A percentile compares a stretch with the other conserved stretches of the same genome.
Evolutionary conservation across 805 yeast species (phyloP).

Genomic region (Hanseniaspora thailandica): DNA sequence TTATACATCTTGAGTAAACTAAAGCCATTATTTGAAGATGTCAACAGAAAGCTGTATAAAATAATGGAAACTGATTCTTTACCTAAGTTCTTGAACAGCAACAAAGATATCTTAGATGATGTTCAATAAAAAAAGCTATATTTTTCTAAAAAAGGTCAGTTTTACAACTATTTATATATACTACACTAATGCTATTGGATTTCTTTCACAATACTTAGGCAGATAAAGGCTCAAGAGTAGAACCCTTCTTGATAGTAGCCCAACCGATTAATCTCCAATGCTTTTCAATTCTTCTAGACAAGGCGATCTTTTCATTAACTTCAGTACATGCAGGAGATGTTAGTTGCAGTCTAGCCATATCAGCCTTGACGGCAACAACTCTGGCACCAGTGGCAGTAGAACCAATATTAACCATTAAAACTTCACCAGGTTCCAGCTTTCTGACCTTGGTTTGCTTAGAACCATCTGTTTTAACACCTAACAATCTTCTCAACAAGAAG

Average conservation of each 20-base stretch:
- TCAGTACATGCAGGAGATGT: slow-evolving; percentile 99
- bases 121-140: slow-evolving; percentile 23
- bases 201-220: no score
- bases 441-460: slow-evolving; percentile 94
- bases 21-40: slow-evolving; percentile 37
- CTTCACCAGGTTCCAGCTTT: slow-evolving; percentile 87
- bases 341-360: slow-evolving; percentile 94
- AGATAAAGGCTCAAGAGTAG: slow-evolving; percentile 64
- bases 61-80: slow-evolving; percentile 65
- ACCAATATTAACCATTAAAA: slow-evolving; percentile 97
- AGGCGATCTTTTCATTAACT: slow-evolving; percentile 93
- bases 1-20: slow-evolving; percentile 31
- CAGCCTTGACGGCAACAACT: slow-evolving; percentile 94
- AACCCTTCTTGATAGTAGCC: slow-evolving; percentile 96
- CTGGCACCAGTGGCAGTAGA: slow-evolving; percentile 99
- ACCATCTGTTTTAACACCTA: slow-evolving; percentile 97
- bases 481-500: slow-evolving; percentile 86
- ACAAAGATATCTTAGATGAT: neutral
- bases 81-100: slow-evolving; percentile 44
- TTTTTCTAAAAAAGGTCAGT: no score
- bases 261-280: slow-evolving; percentile 99
- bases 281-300: slow-evolving; percentile 97
- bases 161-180: slow-evolving; percentile 6
- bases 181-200: neutral
- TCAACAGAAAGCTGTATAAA: slow-evolving; percentile 39